Evolutionary conservation across 768 basidiomycete species (phyloP), one percentile per base, ranked within the genome.

Genomic region (Termitomyces sp.): DNA sequence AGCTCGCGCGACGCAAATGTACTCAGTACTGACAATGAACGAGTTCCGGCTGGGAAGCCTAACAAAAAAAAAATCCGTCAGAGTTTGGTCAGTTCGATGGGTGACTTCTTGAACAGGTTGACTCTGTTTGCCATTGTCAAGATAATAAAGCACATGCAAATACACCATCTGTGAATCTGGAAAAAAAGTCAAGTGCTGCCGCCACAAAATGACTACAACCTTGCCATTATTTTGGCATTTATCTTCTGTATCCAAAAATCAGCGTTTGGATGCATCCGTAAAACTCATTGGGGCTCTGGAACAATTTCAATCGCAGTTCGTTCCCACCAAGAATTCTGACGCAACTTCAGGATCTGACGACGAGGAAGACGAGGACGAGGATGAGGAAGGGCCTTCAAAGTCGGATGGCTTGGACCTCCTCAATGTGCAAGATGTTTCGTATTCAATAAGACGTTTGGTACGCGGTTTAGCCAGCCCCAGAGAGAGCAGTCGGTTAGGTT

Each of bases 181-280:
- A 53, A 62, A 67, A 61, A 63, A 65, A 57, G 53, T 57, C 27
- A 35, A 11, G 6, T 10, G 41, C 19, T 48, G 35, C 37, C 53
- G 50, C 44, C 52, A 56, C 59, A 59, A 65, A 60, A 91, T 93
- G 85, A 83, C 89, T 37, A 94, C 93, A 49, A 95, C 93, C 34
- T 83, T 98, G 54, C 90, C 92, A 14, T 81, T 97, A 34, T 98
- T 95, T 80, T 97, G 95, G 95, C 79, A 94, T 70, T 78, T 98
- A 53, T 95, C 95, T 16, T 92, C 90, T 2, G 75, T 83, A 1
- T 83, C 82, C 19, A 92, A 86, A 74, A 85, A 87, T 55, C 87
- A 92, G 59, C 86, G 95, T 9, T 66, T 96, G 35, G 85, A 88
- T 63, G 89, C 95, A 14, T 95, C 95, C 2, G 86, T 90, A 29